Percentiles rank a stretch among this genome's conserved stretches.
Conservation (phyloP, 2,329 filamentous ascomycete species). For the Leptoxyphium fumago region DNA sequence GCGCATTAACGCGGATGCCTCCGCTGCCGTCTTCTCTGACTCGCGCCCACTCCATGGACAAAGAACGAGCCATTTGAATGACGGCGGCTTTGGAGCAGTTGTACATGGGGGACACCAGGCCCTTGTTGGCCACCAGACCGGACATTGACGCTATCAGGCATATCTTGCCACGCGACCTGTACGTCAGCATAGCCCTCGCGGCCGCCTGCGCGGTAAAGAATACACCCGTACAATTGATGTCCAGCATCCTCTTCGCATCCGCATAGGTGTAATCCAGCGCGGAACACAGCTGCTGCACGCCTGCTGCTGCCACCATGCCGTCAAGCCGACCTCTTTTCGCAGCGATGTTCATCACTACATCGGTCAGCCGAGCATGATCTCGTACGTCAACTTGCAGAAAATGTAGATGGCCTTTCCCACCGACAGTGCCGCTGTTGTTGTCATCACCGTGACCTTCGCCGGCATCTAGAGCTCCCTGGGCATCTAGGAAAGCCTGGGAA, state of each 20-base stretch:
- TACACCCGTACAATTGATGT: slow-evolving; percentile 36
- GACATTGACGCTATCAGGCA: slow-evolving; percentile 38
- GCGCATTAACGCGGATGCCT: slow-evolving; percentile 18
- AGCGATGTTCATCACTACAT: slow-evolving; percentile 14
- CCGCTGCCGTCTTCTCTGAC: slow-evolving; percentile 17
- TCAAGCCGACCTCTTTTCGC: slow-evolving; percentile 8
- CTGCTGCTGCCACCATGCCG: slow-evolving; percentile 19
- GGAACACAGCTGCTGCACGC: slow-evolving; percentile 14
- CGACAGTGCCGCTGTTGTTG: background rate
- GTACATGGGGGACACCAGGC: slow-evolving; percentile 22
- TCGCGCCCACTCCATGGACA: slow-evolving; percentile 38
- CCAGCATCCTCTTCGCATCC: slow-evolving; percentile 25
- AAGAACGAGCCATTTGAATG: slow-evolving; percentile 34
- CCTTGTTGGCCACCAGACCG: slow-evolving; percentile 25
- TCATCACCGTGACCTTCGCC: background rate
- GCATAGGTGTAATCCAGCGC: slow-evolving; percentile 23
- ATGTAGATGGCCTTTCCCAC: slow-evolving; percentile 21
- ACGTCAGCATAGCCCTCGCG: slow-evolving; percentile 34
- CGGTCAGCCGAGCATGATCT: slow-evolving; percentile 17
- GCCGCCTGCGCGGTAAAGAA: slow-evolving; percentile 34
- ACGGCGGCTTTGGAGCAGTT: slow-evolving; percentile 42
- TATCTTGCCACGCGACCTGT: slow-evolving; percentile 35
- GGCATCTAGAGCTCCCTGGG: background rate
- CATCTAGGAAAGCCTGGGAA: background rate
- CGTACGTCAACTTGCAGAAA: slow-evolving; percentile 35